Evolutionary conservation across 2,329 filamentous ascomycete genomes (phyloP).

Genomic region (Raffaelea arxii): DNA sequence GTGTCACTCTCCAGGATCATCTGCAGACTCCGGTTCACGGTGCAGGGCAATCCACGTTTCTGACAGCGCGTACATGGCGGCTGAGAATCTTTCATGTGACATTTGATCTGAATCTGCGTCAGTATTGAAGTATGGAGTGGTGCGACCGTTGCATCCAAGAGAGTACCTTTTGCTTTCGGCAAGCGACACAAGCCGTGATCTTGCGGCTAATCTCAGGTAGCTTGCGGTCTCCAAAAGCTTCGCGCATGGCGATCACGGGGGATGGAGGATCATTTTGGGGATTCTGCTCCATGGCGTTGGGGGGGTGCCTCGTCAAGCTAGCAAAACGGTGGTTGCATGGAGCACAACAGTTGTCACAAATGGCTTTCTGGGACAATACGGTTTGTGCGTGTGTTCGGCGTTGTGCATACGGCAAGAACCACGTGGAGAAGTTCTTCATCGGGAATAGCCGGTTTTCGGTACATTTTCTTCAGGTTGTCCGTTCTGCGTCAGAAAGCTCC

Average conservation of each 20-base stretch:
- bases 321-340: no score
- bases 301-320: no score
- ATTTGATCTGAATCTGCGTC: conserved; percentile 5
- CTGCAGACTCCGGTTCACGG: conserved; percentile 5
- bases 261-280: background rate
- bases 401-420: no score
- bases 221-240: conserved; percentile 24
- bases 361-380: no score
- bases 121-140: background rate
- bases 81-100: conserved; percentile 6
- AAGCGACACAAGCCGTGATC: conserved; percentile 27
- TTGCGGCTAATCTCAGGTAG: conserved; percentile 24
- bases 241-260: conserved; percentile 17
- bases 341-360: no score
- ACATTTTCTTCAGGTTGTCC: no score
- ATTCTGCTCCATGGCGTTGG: no score
- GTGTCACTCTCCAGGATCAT: conserved; percentile 8
- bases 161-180: conserved; percentile 25
- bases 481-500: no score
- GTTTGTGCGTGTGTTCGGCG: no score
- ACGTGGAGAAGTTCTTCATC: no score
- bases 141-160: background rate
- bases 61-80: conserved; percentile 6
- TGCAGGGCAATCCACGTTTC: conserved; percentile 5
- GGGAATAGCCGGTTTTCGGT: no score